Evolutionary conservation across 805 yeast species (phyloP).

Genomic region (Grigorovia humatica): DNA sequence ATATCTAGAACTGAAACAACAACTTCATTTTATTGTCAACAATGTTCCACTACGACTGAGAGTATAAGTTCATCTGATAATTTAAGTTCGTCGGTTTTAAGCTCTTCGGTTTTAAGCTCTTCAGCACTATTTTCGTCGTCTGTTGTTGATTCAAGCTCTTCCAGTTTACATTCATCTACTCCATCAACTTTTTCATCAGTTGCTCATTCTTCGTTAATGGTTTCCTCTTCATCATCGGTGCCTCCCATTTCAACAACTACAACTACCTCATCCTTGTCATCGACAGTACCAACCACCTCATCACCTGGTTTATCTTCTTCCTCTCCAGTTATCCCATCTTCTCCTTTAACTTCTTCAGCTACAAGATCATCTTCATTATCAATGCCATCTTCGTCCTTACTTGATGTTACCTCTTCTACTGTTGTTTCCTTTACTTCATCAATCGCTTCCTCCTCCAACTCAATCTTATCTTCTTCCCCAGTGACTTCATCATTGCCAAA

Average conservation of each 20-base stretch:
- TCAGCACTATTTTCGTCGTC: constrained; percentile 2
- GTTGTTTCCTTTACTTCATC: not conserved
- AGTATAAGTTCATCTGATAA: not conserved
- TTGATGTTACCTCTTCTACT: not conserved
- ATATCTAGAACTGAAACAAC: not conserved
- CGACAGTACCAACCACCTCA: not conserved
- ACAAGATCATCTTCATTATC: not conserved
- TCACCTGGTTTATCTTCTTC: not conserved
- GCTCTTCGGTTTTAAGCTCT: not conserved
- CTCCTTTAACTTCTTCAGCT: not conserved
- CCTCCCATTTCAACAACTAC: not conserved
- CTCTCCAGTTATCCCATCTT: not conserved
- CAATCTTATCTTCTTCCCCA: not conserved
- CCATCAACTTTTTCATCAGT: constrained; percentile 1
- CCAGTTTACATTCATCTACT: constrained; percentile 5
- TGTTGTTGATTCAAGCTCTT: constrained; percentile 2
- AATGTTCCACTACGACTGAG: not conserved
- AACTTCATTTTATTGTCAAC: not conserved
- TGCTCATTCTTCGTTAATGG: not conserved
- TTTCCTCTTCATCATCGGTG: not conserved
- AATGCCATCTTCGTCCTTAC: not conserved
- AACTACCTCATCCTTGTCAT: not conserved
- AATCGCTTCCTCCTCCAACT: not conserved
- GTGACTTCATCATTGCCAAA: not conserved
- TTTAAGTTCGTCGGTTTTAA: not conserved